A percentile compares a stretch with the other conserved stretches of the same genome.
These are phyloP conservation scores for Urtica urens DNA, from an alignment of 306 rosid genomes.

Conservation along the genomic window DNA sequence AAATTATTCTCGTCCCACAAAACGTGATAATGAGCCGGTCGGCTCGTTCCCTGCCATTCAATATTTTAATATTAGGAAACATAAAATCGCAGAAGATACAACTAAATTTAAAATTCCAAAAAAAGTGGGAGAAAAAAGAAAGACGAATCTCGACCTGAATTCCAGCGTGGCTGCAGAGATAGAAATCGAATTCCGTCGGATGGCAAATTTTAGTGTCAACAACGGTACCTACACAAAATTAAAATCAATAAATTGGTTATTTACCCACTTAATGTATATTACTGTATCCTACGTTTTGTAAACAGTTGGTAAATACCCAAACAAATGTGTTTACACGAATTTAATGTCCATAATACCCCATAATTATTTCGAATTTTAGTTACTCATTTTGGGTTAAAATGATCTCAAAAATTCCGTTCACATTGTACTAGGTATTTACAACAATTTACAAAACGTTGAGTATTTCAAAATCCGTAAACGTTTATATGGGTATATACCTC, in stretches of 20 bases:
- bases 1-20: slow-evolving; percentile 94
- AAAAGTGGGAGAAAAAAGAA: neutral
- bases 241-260: neutral
- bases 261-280: too few species aligned
- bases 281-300: too few species aligned
- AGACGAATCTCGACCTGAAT: slow-evolving; percentile 42
- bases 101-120: neutral
- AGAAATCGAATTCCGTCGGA: slow-evolving; percentile 85
- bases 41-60: slow-evolving; percentile 61
- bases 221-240: slow-evolving; percentile 55
- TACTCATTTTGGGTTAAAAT: too few species aligned
- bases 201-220: slow-evolving; percentile 84
- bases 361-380: too few species aligned
- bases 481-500: neutral
- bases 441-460: too few species aligned
- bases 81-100: neutral
- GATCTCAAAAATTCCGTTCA: slow-evolving; percentile 1
- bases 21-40: slow-evolving; percentile 93
- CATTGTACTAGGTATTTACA: too few species aligned
- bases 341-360: too few species aligned
- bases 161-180: slow-evolving; percentile 95
- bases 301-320: too few species aligned
- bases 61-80: neutral
- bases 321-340: too few species aligned
- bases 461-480: too few species aligned